Conservation (phyloP, 768 basidiomycete species). For the Amanita exitialis region DNA sequence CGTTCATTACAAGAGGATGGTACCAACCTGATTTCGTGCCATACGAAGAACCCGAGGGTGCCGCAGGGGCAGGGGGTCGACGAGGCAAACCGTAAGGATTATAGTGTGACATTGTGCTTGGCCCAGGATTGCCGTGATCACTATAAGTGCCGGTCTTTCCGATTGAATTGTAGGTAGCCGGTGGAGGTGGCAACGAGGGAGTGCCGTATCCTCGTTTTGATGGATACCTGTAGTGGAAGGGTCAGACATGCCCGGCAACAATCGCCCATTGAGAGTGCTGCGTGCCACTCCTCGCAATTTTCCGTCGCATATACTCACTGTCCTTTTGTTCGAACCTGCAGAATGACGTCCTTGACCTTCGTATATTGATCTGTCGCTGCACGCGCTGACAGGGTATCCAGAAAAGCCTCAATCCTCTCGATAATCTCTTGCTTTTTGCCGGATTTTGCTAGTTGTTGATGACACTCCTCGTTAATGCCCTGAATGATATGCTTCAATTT, state of each 20-base stretch:
- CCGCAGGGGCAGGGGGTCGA: constrained; percentile 23
- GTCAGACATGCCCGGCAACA: constrained; percentile 3
- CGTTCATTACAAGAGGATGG: background rate
- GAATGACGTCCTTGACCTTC: constrained; percentile 56
- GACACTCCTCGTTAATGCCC: constrained; percentile 73
- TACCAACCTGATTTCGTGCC: constrained; percentile 16
- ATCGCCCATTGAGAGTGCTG: background rate
- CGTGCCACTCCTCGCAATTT: background rate
- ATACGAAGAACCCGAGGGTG: constrained; percentile 24
- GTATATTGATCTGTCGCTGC: constrained; percentile 51
- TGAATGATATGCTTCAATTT: constrained; percentile 73
- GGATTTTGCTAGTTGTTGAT: constrained; percentile 54
- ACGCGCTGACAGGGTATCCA: constrained; percentile 55
- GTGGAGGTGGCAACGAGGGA: constrained; percentile 11
- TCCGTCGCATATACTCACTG: constrained; percentile 37
- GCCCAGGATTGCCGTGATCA: constrained; percentile 15
- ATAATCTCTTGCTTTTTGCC: constrained; percentile 87
- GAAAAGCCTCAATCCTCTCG: constrained; percentile 51
- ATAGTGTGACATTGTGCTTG: constrained; percentile 36
- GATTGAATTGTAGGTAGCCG: constrained; percentile 14
- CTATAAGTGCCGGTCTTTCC: constrained; percentile 21
- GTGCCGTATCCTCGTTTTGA: background rate
- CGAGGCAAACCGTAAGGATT: constrained; percentile 52
- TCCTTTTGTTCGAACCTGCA: constrained; percentile 56
- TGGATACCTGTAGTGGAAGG: constrained; percentile 2